phyloP scores from a whole-genome alignment of 257 asterid species.

The Echium plantagineum region DNA sequence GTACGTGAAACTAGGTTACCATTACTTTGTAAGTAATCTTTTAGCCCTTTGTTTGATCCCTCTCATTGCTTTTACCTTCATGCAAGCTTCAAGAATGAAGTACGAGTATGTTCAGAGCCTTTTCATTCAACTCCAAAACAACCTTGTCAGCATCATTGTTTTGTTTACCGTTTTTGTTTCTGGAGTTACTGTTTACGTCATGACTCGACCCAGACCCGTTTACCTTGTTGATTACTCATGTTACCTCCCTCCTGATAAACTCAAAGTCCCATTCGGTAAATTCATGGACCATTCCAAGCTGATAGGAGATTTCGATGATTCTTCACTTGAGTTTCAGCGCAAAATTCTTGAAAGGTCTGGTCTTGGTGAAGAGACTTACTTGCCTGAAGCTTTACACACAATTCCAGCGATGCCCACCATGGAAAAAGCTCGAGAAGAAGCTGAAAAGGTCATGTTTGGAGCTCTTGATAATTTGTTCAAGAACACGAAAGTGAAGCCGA shows the following conservation, averaged over 20 bases:
- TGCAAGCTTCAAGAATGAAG: not conserved
- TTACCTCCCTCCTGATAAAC: not conserved
- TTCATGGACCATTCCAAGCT: not conserved
- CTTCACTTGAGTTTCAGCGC: not conserved
- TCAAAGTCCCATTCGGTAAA: not conserved
- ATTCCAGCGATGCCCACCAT: not conserved
- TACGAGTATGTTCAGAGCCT: not conserved
- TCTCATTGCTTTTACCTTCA: not conserved
- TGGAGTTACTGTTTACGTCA: not conserved
- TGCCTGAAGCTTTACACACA: not conserved
- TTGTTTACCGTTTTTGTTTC: not conserved
- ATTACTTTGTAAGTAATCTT: not conserved
- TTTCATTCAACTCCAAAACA: not conserved
- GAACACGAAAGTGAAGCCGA: not conserved
- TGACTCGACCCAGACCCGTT: not conserved
- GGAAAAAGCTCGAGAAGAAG: not conserved
- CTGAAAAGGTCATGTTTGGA: not conserved
- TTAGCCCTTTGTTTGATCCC: not conserved
- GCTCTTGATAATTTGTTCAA: not conserved
- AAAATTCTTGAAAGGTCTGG: not conserved
- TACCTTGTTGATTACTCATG: not conserved
- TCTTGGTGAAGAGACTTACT: not conserved
- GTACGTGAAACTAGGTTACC: not conserved
- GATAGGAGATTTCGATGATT: not conserved
- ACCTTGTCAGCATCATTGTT: not conserved